Percentiles rank a stretch among this genome's conserved stretches.
These are phyloP conservation scores for Phragmites australis DNA, from an alignment of 176 grass and related monocot species.

Conservation along the genomic window DNA sequence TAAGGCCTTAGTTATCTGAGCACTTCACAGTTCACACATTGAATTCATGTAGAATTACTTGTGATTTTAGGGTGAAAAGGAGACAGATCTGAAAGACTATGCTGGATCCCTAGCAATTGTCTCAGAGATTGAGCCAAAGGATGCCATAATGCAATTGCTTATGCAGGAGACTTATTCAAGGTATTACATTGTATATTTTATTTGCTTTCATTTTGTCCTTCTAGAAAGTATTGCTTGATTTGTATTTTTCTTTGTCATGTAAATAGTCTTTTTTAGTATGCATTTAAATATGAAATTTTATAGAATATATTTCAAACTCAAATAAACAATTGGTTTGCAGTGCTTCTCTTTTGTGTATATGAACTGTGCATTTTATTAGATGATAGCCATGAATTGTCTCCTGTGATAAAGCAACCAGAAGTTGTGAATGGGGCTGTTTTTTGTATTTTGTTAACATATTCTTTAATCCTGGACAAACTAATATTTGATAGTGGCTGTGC, in stretches of 20 bases:
- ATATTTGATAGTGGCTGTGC: background rate
- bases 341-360: background rate
- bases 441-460: background rate
- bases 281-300: background rate
- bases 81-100: conserved; percentile 47
- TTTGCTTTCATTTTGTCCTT: conserved; percentile 4
- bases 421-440: background rate
- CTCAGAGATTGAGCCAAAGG: conserved; percentile 76
- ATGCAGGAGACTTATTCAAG: conserved; percentile 88
- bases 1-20: conserved; percentile 14
- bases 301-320: conserved; percentile 13
- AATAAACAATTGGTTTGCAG: background rate
- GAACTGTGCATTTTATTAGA: background rate
- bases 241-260: background rate
- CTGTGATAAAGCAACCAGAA: conserved; percentile 20
- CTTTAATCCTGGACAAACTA: conserved; percentile 1
- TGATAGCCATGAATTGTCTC: background rate
- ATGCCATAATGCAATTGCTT: conserved; percentile 75
- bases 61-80: conserved; percentile 43
- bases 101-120: conserved; percentile 59
- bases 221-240: background rate
- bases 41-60: conserved; percentile 13
- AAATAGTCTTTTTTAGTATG: background rate
- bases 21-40: background rate
- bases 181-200: conserved; percentile 40